These are phyloP conservation scores for Trichoderma brevicompactum DNA, from an alignment of 2,329 filamentous ascomycete genomes.

Conservation along the genomic window DNA sequence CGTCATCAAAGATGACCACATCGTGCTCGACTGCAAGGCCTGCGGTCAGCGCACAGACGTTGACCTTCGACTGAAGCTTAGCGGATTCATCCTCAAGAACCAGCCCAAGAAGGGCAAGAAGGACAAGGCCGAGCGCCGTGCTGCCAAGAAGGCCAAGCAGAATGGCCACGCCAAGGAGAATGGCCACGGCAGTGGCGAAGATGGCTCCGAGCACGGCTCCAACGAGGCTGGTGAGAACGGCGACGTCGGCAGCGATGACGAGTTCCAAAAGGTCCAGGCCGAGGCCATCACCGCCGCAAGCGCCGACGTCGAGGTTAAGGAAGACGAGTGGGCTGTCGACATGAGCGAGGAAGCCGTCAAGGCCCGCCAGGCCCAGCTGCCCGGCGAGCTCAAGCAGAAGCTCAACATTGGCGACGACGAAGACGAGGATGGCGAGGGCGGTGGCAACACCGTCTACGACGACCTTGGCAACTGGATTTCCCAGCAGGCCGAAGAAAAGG, in stretches of 20 bases:
- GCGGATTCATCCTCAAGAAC: conserved; percentile 96
- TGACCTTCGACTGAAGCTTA: conserved; percentile 92
- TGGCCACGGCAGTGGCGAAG: conserved; percentile 62
- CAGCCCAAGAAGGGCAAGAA: conserved; percentile 94
- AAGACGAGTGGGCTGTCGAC: conserved; percentile 94
- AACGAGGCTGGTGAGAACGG: conserved; percentile 57
- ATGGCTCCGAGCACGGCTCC: conserved; percentile 55
- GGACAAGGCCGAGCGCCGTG: conserved; percentile 91
- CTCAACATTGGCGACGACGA: conserved; percentile 81
- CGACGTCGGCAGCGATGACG: conserved; percentile 85
- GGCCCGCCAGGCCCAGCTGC: conserved; percentile 89
- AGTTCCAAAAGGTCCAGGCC: conserved; percentile 81
- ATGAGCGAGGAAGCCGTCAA: conserved; percentile 95
- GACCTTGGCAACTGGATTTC: conserved; percentile 92
- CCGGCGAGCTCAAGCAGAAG: conserved; percentile 92
- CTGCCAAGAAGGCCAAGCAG: conserved; percentile 87
- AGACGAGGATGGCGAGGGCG: conserved; percentile 77
- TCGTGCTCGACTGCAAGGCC: conserved; percentile 96
- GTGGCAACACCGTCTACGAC: conserved; percentile 79
- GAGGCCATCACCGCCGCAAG: conserved; percentile 58
- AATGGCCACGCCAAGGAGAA: conserved; percentile 64
- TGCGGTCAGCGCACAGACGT: conserved; percentile 93
- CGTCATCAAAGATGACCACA: conserved; percentile 89
- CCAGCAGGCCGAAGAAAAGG: conserved; percentile 70
- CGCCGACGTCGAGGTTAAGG: conserved; percentile 68